phyloP scores from a whole-genome alignment of 768 basidiomycete species.

The Russula lepida region DNA sequence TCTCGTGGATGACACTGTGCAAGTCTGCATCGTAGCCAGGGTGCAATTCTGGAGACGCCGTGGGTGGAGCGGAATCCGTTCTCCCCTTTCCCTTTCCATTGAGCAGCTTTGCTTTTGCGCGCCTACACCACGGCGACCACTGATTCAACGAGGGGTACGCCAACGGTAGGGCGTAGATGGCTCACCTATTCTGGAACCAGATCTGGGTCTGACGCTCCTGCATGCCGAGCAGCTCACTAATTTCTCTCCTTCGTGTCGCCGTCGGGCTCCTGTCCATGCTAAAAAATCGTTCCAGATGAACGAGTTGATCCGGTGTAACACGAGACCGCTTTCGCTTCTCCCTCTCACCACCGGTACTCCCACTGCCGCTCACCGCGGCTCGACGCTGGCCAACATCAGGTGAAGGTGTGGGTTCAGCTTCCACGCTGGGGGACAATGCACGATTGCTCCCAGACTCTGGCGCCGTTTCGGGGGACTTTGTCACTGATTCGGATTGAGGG shows the following conservation, averaged over 20 bases:
- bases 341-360: conserved; percentile 24
- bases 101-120: conserved; percentile 73
- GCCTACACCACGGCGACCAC: conserved; percentile 33
- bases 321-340: conserved; percentile 70
- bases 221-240: conserved; percentile 68
- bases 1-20: conserved; percentile 62
- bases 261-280: conserved; percentile 62
- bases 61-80: conserved; percentile 34
- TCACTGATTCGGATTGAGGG: conserved; percentile 11
- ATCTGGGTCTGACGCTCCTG: conserved; percentile 83
- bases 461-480: conserved; percentile 14
- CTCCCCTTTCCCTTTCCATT: conserved; percentile 46
- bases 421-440: conserved; percentile 11
- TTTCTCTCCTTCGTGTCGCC: conserved; percentile 60
- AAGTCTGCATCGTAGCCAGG: conserved; percentile 51
- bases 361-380: conserved; percentile 16
- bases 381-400: conserved; percentile 14
- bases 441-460: conserved; percentile 10
- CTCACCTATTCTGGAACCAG: conserved; percentile 82
- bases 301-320: conserved; percentile 74
- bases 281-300: conserved; percentile 65
- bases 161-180: conserved; percentile 8
- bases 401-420: conserved; percentile 7
- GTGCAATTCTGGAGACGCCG: conserved; percentile 44
- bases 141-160: neutral